These are phyloP conservation scores for Uronychia binucleata DNA, from an alignment of 73 alveolate species.

Conservation along the genomic window DNA sequence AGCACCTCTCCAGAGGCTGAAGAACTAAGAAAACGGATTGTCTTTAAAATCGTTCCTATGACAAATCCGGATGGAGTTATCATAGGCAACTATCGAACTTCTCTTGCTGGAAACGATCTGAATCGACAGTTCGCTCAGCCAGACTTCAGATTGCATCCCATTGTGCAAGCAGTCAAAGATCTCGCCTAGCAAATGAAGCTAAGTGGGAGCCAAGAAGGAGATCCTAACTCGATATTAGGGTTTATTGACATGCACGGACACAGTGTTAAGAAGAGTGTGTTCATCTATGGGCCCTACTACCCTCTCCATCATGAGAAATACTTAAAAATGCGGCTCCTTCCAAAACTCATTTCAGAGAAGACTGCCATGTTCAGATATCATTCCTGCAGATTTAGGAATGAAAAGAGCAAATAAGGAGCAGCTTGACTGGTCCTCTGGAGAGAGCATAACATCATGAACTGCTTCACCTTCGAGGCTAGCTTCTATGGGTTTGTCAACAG, in stretches of 20 bases:
- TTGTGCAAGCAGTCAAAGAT: conserved; percentile 73
- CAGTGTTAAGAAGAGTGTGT: conserved; percentile 41
- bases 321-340: conserved; percentile 40
- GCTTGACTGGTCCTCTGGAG: conserved; percentile 46
- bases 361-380: conserved; percentile 45
- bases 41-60: conserved; percentile 78
- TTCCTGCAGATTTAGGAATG: conserved; percentile 39
- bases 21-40: conserved; percentile 70
- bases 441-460: conserved; percentile 27
- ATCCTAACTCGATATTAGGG: conserved; percentile 24
- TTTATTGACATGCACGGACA: conserved; percentile 65
- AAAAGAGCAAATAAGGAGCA: conserved; percentile 33
- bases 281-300: conserved; percentile 65
- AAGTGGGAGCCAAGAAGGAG: no score
- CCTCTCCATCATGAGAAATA: conserved; percentile 62
- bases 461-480: conserved; percentile 46
- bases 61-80: conserved; percentile 83
- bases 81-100: conserved; percentile 73
- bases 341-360: conserved; percentile 47
- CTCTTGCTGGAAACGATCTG: conserved; percentile 77
- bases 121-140: conserved; percentile 81
- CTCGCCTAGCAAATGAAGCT: no score
- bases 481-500: conserved; percentile 44
- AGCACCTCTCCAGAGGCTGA: conserved; percentile 64
- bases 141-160: conserved; percentile 84